Evolutionary conservation across 495 filamentous ascomycete species (phyloP).

Genomic region (Lasiosphaeria hispida): DNA sequence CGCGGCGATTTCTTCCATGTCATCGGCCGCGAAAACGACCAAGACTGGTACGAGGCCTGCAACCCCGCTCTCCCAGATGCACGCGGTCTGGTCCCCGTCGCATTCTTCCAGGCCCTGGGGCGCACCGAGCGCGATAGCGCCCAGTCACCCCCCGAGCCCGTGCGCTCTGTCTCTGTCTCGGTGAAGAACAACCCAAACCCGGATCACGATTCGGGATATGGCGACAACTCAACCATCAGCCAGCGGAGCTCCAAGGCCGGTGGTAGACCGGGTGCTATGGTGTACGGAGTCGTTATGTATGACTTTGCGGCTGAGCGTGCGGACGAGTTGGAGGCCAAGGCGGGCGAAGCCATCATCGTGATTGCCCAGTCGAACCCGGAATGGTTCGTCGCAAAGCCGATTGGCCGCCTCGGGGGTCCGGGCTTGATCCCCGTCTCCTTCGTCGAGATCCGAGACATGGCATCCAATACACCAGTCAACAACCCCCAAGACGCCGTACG

Average conservation of each 20-base stretch:
- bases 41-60: conserved; percentile 97
- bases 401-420: conserved; percentile 88
- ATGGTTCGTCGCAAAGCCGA: conserved; percentile 99
- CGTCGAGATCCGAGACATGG: conserved; percentile 94
- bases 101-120: conserved; percentile 86
- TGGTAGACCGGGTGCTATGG: conserved; percentile 76
- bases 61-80: conserved; percentile 88
- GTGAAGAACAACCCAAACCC: conserved; percentile 30
- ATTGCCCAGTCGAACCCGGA: conserved; percentile 99
- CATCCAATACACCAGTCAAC: conserved; percentile 72
- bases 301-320: conserved; percentile 94
- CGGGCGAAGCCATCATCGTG: conserved; percentile 94
- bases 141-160: conserved; percentile 62
- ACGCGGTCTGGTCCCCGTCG: conserved; percentile 86
- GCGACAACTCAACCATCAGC: conserved; percentile 50
- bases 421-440: conserved; percentile 96
- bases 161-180: conserved; percentile 45
- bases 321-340: conserved; percentile 92
- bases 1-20: conserved; percentile 98
- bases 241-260: conserved; percentile 52
- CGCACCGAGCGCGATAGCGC: conserved; percentile 86
- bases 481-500: conserved; percentile 85
- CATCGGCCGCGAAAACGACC: conserved; percentile 91
- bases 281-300: conserved; percentile 95
- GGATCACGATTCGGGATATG: conserved; percentile 78